phyloP scores from a whole-genome alignment of 768 basidiomycete genomes.

The Coprinellus micaceus region DNA sequence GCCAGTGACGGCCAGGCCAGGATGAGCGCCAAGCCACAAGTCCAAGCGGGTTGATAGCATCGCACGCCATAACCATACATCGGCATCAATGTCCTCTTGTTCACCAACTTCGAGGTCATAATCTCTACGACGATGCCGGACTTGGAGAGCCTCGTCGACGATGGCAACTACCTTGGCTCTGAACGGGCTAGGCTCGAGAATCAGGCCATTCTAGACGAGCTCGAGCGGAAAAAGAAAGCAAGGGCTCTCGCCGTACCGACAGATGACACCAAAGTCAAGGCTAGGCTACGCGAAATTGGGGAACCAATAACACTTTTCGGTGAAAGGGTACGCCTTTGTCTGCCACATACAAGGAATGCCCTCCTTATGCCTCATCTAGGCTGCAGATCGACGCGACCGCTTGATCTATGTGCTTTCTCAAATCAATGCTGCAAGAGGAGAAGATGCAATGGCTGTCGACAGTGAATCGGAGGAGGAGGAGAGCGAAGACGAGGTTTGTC shows the following conservation, averaged over 20 bases:
- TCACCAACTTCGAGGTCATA: background rate
- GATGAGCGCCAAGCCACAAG: no score
- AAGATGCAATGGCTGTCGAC: constrained; percentile 72
- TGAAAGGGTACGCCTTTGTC: constrained; percentile 73
- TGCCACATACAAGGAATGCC: constrained; percentile 1
- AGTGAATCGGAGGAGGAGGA: constrained; percentile 59
- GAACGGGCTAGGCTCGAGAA: constrained; percentile 78
- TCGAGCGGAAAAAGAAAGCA: constrained; percentile 97
- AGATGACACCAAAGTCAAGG: constrained; percentile 90
- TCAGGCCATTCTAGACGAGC: constrained; percentile 85
- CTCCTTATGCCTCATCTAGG: constrained; percentile 43
- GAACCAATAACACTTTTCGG: constrained; percentile 98
- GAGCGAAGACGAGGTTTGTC: constrained; percentile 68
- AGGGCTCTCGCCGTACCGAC: constrained; percentile 93
- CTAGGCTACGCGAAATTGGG: constrained; percentile 85
- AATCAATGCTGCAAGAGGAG: constrained; percentile 85
- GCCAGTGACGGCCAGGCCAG: no score
- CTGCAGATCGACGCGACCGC: constrained; percentile 93
- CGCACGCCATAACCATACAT: background rate
- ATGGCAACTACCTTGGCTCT: constrained; percentile 70
- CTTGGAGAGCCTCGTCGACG: constrained; percentile 73
- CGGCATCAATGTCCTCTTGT: background rate
- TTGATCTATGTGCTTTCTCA: constrained; percentile 91
- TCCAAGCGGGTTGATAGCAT: background rate
- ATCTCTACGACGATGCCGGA: constrained; percentile 51